Evolutionary conservation across 805 yeast genomes (phyloP).

Genomic region (Pichia nanzhaoensis): DNA sequence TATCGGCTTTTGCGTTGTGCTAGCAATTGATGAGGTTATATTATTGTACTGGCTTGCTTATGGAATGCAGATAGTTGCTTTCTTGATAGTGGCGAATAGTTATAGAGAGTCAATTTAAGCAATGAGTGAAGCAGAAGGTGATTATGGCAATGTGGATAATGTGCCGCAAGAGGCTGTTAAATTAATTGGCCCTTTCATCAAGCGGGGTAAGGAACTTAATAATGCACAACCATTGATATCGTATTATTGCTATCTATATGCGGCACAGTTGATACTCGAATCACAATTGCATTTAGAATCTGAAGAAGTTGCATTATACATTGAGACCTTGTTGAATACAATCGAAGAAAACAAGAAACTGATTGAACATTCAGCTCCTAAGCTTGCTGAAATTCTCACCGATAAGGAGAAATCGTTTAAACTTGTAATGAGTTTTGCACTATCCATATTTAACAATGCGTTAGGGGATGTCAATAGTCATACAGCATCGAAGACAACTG

Average conservation of each 20-base stretch:
- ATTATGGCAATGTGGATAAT: neutral
- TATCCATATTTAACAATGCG: conserved; percentile 49
- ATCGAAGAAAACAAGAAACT: conserved; percentile 52
- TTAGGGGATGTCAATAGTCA: conserved; percentile 41
- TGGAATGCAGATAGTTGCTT: too few relatives aligned
- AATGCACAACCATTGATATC: conserved; percentile 58
- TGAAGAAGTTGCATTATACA: conserved; percentile 50
- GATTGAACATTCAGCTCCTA: conserved; percentile 33
- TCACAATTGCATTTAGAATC: conserved; percentile 51
- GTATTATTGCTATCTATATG: conserved; percentile 66
- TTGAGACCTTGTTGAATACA: conserved; percentile 57
- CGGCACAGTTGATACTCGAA: conserved; percentile 64
- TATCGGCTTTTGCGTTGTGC: too few relatives aligned
- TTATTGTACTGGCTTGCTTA: too few relatives aligned
- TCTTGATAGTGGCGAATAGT: too few relatives aligned
- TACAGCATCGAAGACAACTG: conserved; percentile 40
- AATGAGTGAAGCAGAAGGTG: neutral
- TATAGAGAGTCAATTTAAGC: too few relatives aligned
- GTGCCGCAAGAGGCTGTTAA: conserved; percentile 30
- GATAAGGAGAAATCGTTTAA: conserved; percentile 55
- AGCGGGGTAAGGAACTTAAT: conserved; percentile 52
- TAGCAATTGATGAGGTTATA: too few relatives aligned
- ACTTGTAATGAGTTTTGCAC: conserved; percentile 51
- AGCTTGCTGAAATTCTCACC: conserved; percentile 42
- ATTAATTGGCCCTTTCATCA: conserved; percentile 39